Conservation (phyloP, 176 grass and related monocot species). For the Zoysia pacifica region DNA sequence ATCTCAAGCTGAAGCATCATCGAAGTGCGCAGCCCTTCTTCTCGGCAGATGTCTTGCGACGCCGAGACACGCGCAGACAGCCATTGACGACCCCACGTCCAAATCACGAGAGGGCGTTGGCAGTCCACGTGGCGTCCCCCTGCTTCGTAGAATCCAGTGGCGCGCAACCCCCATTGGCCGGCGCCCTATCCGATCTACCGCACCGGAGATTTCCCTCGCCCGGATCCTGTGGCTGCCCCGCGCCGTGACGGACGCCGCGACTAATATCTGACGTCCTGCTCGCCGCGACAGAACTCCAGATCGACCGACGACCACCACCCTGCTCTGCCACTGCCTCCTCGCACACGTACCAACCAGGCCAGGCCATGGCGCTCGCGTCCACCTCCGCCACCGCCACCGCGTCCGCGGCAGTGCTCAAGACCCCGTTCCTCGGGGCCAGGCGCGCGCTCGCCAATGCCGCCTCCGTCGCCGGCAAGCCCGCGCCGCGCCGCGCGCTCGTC, state of each 20-base stretch:
- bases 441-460: conserved; percentile 61
- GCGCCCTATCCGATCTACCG: conserved; percentile 71
- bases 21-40: not conserved
- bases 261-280: conserved; percentile 40
- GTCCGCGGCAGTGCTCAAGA: conserved; percentile 60
- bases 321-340: not conserved
- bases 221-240: conserved; percentile 52
- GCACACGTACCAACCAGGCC: no score
- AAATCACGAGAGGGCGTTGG: conserved; percentile 20
- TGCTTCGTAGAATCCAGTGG: conserved; percentile 51
- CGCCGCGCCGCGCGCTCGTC: conserved; percentile 47
- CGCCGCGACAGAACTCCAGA: conserved; percentile 19
- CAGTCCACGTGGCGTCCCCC: conserved; percentile 61
- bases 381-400: conserved; percentile 65
- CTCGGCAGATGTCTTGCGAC: not conserved
- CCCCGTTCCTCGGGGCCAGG: conserved; percentile 64
- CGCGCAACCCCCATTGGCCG: conserved; percentile 70
- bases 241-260: conserved; percentile 31
- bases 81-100: not conserved
- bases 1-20: not conserved
- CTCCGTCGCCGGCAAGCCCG: conserved; percentile 35
- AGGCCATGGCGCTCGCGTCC: conserved; percentile 69
- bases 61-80: not conserved
- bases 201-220: conserved; percentile 53
- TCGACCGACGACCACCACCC: not conserved